phyloP scores from a whole-genome alignment of 305 asterid species.

The Solanum aculeatissimum region DNA sequence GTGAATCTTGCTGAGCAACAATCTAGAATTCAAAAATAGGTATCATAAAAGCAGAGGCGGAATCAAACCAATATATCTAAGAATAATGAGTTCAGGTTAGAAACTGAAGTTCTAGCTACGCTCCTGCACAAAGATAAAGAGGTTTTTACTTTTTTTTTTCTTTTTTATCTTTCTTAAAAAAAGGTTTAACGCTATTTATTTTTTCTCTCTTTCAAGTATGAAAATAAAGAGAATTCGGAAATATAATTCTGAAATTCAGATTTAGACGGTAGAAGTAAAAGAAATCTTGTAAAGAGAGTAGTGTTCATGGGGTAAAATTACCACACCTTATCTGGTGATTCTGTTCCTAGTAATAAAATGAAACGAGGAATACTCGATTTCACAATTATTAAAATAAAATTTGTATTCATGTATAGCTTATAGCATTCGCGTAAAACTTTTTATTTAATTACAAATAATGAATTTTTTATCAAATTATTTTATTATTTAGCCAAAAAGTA shows the following conservation, averaged over 20 bases:
- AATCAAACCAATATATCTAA: background rate
- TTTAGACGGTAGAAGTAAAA: background rate
- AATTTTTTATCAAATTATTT: background rate
- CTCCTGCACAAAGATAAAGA: background rate
- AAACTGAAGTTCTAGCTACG: background rate
- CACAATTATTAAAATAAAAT: background rate
- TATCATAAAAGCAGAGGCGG: background rate
- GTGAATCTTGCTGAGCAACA: background rate
- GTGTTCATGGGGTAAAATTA: background rate
- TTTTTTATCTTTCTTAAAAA: background rate
- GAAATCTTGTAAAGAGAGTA: background rate
- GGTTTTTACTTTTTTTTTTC: background rate
- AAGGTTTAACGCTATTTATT: background rate
- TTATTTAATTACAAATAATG: background rate
- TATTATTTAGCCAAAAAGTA: background rate
- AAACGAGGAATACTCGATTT: background rate
- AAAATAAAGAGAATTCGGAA: background rate
- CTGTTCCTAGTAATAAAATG: background rate
- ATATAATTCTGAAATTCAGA: background rate
- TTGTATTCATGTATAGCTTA: background rate
- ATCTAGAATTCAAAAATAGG: background rate
- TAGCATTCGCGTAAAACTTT: background rate
- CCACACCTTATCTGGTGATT: too few relatives aligned
- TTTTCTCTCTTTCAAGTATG: background rate
- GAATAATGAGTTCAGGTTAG: background rate